Evolutionary conservation across 306 rosid genomes (phyloP), one percentile per base, ranked within the genome.

Genomic region (Datisca glomerata): DNA sequence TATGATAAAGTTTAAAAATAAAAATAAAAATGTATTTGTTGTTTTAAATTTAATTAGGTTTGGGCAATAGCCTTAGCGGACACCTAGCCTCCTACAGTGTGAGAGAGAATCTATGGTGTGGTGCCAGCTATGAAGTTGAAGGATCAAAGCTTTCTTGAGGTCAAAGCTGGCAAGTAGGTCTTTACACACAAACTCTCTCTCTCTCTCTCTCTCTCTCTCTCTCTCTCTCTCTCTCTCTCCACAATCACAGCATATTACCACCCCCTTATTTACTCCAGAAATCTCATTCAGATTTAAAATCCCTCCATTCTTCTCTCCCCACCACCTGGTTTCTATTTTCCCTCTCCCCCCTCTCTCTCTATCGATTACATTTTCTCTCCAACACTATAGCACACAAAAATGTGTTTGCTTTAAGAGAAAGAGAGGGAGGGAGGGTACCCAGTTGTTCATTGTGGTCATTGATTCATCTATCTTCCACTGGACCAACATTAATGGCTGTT

Each of bases 91-190:
- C 49, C 49, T 41, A 22, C 41, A 31, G 27, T 36, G 52, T 20
- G 55, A 41, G 45, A 63, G 67, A 50, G 75, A 71, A 70, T 63
- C 60, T 74, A 45, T 41, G 43, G 60, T 56, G 55, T 37, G 57
- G 17, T 76, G 98, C 96, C 96, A 91, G 98, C 96, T 89, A 71
- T 53, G 85, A 53, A 72, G 65, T 58, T 66, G 62, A 65, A 74
- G 85, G 89, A 87, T 69, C 73, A 65, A 79, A 61, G 82, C 75
- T 78, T 78, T 69, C 64, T 34, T 50, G 29, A 61, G 81, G 87
- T 71, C 81, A 80, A 79, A 64, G 80, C 92, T 75, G 80, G 64
- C 94, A 69, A 18, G 43, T 61, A 44, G 5, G 21, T n/a, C 27
- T 43, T 50, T 45, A n/a, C n/a, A n/a, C n/a, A n/a, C n/a, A n/a